Percentiles rank a stretch among this genome's conserved stretches.
These are phyloP conservation scores for Thelonectria blattea DNA, from an alignment of 2,329 filamentous ascomycete genomes.

Conservation along the genomic window DNA sequence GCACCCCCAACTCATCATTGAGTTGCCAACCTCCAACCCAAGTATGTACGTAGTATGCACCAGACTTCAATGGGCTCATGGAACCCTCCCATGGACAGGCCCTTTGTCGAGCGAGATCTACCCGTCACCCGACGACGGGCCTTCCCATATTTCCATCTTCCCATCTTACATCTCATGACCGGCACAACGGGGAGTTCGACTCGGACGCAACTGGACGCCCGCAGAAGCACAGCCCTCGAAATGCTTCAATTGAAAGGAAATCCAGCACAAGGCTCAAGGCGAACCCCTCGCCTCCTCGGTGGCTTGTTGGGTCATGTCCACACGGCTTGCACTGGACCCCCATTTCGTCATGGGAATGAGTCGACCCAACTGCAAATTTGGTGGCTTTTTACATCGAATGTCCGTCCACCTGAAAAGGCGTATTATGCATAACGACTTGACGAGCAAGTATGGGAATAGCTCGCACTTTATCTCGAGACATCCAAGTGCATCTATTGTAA, in stretches of 20 bases:
- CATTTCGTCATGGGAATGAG: neutral
- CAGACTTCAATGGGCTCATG: neutral
- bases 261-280: no score
- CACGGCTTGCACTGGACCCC: neutral
- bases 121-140: neutral
- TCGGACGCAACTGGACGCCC: constrained; percentile 3
- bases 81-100: no score
- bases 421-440: no score
- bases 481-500: neutral
- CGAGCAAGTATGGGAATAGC: neutral
- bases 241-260: neutral
- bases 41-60: no score
- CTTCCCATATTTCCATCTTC: neutral
- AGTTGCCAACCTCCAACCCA: no score
- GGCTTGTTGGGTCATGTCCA: neutral
- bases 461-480: neutral
- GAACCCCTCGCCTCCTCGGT: neutral
- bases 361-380: neutral
- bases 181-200: neutral
- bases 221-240: constrained; percentile 2
- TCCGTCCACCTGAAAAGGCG: no score
- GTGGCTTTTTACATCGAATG: no score
- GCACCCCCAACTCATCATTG: neutral
- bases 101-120: neutral
- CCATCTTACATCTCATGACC: neutral